Conservation (phyloP, 768 basidiomycete species). For the Pisolithus sp. region DNA sequence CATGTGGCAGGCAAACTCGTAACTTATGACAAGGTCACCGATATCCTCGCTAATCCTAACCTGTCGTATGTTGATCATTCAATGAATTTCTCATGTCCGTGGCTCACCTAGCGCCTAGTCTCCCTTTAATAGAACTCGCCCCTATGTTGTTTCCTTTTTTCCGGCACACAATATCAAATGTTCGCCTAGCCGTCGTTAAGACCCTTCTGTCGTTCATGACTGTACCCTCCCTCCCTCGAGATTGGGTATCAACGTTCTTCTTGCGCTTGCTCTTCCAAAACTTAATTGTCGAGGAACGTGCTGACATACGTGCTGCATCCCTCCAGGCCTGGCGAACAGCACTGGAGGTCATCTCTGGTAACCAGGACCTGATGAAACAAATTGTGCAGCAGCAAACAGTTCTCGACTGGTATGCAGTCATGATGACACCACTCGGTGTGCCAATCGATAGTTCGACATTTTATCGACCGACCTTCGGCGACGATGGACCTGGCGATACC, state of each 20-base stretch:
- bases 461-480: conserved; percentile 50
- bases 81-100: neutral
- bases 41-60: conserved; percentile 60
- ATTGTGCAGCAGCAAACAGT: conserved; percentile 53
- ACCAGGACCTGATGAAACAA: conserved; percentile 43
- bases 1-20: conserved; percentile 66
- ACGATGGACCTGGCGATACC: conserved; percentile 36
- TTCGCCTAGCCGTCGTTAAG: conserved; percentile 88
- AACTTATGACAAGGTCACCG: conserved; percentile 69
- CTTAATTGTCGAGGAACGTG: conserved; percentile 83
- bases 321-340: conserved; percentile 70
- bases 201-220: conserved; percentile 83
- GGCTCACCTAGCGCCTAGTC: conserved; percentile 34
- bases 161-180: conserved; percentile 91
- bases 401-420: conserved; percentile 78
- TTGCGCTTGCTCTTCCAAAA: conserved; percentile 90
- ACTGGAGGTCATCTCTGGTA: conserved; percentile 45
- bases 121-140: conserved; percentile 75
- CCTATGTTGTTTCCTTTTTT: conserved; percentile 93
- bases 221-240: conserved; percentile 62
- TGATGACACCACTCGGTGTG: conserved; percentile 87
- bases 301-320: conserved; percentile 73
- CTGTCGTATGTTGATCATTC: conserved; percentile 53
- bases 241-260: conserved; percentile 77
- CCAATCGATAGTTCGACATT: conserved; percentile 67